Conservation (phyloP, 768 basidiomycete species). For the Lactarius sp. region DNA sequence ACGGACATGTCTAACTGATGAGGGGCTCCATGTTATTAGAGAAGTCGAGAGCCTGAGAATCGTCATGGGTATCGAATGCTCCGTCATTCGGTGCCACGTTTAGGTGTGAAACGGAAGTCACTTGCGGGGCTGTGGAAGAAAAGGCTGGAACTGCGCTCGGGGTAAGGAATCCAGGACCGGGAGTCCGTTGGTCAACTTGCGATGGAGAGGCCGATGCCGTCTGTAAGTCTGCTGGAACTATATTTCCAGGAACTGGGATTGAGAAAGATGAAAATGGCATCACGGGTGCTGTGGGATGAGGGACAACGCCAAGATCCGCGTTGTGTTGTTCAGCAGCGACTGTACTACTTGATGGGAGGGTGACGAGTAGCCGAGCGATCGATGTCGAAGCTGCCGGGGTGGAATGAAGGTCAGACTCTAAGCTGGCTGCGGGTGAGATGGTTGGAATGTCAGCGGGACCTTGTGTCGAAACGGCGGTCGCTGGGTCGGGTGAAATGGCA, state of each 20-base stretch:
- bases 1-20: too few relatives aligned
- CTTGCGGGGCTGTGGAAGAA: too few relatives aligned
- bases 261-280: not conserved
- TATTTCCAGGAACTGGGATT: not conserved
- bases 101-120: too few relatives aligned
- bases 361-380: not conserved
- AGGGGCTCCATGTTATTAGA: too few relatives aligned
- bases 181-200: too few relatives aligned
- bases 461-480: not conserved
- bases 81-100: too few relatives aligned
- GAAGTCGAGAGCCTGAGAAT: too few relatives aligned
- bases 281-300: not conserved
- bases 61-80: too few relatives aligned
- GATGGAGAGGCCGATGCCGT: too few relatives aligned
- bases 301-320: not conserved
- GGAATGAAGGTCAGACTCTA: not conserved
- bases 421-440: not conserved
- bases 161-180: too few relatives aligned
- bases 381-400: not conserved
- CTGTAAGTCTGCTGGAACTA: too few relatives aligned
- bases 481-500: not conserved
- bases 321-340: not conserved
- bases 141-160: too few relatives aligned
- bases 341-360: not conserved
- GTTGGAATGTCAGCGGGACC: not conserved